Evolutionary conservation across 2,329 filamentous ascomycete genomes (phyloP), one percentile per base, ranked within the genome.

Genomic region (Pseudocercospora musae): DNA sequence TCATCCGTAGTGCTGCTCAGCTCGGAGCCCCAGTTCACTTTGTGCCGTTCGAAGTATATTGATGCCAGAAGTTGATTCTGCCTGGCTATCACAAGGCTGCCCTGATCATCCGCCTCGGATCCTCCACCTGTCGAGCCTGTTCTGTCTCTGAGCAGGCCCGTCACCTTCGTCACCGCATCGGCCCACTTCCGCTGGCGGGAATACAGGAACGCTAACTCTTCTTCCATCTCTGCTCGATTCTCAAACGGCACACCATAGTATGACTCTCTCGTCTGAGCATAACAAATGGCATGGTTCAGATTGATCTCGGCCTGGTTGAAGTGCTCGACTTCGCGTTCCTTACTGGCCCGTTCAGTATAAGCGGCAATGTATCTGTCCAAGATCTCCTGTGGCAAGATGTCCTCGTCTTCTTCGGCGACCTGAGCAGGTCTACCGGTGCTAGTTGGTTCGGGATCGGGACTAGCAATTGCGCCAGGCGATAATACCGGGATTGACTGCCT

Each of bases 11-110:
- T 44, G 33, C 56, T 20, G 50, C 58, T 62, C 27, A 63, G 55
- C 5, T 37, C 60, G 9, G 31, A 40, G 20, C 58, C 59, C 3
- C 60, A 25, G 29, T 58, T 62, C 20, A 57, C 50, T 18, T 56
- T 44, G 42, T 68, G 62, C 33, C 66, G 46, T n/a, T 68, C 65
- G 42, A 62, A 67, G 48, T 70, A 69, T 8, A 66, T 62, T 8
- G 62, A 66, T 2, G 60, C 68, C 15, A 70, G 61, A 25, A 69
- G 44, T 31, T 70, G 65, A 29, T 70, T 33, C 54, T 69, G 67
- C 31, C 67, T 40, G 18, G 67, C 67, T 29, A 62, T 53, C 25
- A 56, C 53, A 25, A 64, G 55, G 40, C 25, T 31, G 33, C n/a
- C 20, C 18, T 44, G 33, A 11, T 62, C 44, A 13, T 21, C 33